phyloP scores from a whole-genome alignment of 2,329 filamentous ascomycete genomes.

The Aspergillus amoenus region DNA sequence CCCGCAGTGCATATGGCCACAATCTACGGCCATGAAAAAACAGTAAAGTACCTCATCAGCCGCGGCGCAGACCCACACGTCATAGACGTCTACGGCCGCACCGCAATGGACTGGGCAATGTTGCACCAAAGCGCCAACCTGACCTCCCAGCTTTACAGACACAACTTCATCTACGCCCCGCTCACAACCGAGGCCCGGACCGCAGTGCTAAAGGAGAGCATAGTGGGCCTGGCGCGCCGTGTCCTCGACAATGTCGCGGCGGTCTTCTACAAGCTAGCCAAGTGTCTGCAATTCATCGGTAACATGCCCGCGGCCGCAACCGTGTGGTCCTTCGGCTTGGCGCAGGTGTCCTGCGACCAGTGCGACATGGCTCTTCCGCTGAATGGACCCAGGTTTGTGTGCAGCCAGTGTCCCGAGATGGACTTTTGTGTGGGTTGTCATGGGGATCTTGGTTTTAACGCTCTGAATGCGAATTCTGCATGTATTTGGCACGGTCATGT shows the following conservation, averaged over 20 bases:
- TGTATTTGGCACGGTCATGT: no score
- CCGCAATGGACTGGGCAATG: not conserved
- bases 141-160: not conserved
- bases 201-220: not conserved
- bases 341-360: not conserved
- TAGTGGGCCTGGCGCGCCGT: not conserved
- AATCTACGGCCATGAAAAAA: not conserved
- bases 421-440: no score
- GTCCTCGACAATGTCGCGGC: not conserved
- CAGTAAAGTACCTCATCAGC: not conserved
- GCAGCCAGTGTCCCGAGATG: no score
- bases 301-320: not conserved
- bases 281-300: not conserved
- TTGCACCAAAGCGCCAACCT: not conserved
- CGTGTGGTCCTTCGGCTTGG: not conserved
- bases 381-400: no score
- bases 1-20: not conserved
- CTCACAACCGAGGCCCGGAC: not conserved
- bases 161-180: not conserved
- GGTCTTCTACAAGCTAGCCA: not conserved
- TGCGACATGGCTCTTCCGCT: not conserved
- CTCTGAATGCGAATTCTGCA: no score
- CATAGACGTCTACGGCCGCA: not conserved
- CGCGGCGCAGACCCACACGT: not conserved
- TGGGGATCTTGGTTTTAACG: no score